Percentiles rank a stretch among this genome's conserved stretches.
Evolutionary conservation across 495 filamentous ascomycete species (phyloP).

Genomic region (Neurospora intermedia): DNA sequence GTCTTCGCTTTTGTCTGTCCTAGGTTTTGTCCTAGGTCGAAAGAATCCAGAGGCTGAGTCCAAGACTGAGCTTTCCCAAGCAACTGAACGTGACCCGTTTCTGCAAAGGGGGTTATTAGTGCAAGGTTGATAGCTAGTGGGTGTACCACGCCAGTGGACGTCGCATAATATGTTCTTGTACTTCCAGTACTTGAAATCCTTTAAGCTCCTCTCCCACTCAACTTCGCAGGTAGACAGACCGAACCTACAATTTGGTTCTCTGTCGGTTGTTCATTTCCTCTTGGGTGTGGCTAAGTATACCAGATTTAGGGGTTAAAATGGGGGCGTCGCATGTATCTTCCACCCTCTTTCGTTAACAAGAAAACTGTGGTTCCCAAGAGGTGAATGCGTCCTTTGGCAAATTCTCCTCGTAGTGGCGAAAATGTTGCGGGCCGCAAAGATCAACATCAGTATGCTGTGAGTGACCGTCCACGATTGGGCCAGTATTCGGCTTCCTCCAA

Average conservation of each 20-base stretch:
- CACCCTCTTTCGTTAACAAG: not conserved
- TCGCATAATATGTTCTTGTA: not conserved
- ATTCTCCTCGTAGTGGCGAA: not conserved
- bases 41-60: not conserved
- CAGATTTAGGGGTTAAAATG: not conserved
- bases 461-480: not conserved
- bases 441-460: not conserved
- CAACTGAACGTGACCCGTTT: too few species aligned
- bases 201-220: not conserved
- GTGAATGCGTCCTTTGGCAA: not conserved
- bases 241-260: not conserved
- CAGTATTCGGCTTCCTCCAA: not conserved
- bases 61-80: not conserved
- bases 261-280: not conserved
- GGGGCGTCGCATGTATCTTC: not conserved
- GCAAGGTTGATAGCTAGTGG: too few species aligned
- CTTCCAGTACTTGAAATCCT: not conserved
- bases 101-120: too few species aligned
- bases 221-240: not conserved
- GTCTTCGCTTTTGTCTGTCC: not conserved
- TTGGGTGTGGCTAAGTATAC: not conserved
- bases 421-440: not conserved
- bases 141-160: too few species aligned
- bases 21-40: not conserved
- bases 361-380: not conserved